Percentiles rank a stretch among this genome's conserved stretches.
phyloP scores from a whole-genome alignment of 1,139 yeast genomes.

The Hansenula sp. region DNA sequence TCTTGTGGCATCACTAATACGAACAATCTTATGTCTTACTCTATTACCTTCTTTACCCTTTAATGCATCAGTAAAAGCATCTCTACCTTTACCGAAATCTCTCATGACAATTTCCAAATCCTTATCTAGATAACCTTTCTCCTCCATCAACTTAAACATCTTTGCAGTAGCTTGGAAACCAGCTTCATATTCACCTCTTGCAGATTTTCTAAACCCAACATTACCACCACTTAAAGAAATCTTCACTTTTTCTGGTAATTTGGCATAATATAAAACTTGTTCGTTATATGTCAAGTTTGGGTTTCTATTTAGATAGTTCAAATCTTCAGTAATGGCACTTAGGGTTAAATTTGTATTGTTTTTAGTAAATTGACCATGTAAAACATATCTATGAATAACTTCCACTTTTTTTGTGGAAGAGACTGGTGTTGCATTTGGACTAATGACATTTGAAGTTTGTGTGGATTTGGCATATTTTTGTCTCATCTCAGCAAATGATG shows the following conservation, averaged over 20 bases:
- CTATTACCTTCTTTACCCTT: constrained; percentile 84
- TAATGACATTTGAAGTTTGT: constrained; percentile 2
- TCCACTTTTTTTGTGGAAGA: constrained; percentile 2
- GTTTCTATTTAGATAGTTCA: constrained; percentile 53
- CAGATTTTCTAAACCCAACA: constrained; percentile 72
- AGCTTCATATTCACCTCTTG: constrained; percentile 91
- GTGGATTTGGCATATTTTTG: neutral
- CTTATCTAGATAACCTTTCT: constrained; percentile 49
- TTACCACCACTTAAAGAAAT: constrained; percentile 68
- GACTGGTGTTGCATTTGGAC: constrained; percentile 5
- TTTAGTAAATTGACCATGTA: constrained; percentile 73
- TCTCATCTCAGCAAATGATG: neutral
- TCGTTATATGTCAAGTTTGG: constrained; percentile 57
- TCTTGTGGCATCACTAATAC: constrained; percentile 74
- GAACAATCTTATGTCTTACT: constrained; percentile 59
- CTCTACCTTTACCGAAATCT: constrained; percentile 87
- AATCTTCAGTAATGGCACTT: constrained; percentile 67
- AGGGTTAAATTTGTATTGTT: constrained; percentile 83
- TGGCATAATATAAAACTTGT: constrained; percentile 70
- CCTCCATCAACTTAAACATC: constrained; percentile 69
- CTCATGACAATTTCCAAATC: constrained; percentile 71
- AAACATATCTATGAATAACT: constrained; percentile 48
- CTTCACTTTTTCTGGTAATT: constrained; percentile 74
- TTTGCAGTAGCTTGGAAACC: constrained; percentile 82
- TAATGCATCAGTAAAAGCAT: constrained; percentile 79